These are phyloP conservation scores for Solanum virginianum DNA, from an alignment of 257 asterid genomes.

Conservation along the genomic window DNA sequence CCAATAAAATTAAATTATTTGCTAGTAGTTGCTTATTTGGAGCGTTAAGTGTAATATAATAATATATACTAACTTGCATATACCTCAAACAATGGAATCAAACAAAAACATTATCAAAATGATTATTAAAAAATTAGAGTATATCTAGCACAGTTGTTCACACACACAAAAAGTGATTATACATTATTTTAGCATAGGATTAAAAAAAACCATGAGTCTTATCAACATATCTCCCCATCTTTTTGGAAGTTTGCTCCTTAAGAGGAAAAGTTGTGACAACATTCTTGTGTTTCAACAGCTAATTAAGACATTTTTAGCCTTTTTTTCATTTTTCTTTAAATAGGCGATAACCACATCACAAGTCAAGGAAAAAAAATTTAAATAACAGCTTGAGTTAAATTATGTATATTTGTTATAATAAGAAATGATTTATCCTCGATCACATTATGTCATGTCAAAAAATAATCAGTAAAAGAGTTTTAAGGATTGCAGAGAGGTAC, in stretches of 20 bases:
- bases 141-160: background rate
- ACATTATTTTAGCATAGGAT: background rate
- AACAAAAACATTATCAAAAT: background rate
- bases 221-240: background rate
- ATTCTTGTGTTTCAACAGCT: background rate
- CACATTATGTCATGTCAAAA: background rate
- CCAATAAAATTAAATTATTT: background rate
- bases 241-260: background rate
- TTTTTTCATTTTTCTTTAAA: background rate
- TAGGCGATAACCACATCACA: background rate
- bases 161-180: background rate
- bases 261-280: background rate
- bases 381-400: background rate
- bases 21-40: background rate
- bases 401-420: background rate
- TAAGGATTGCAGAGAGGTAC: background rate
- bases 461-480: background rate
- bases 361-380: background rate
- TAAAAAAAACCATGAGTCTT: background rate
- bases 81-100: background rate
- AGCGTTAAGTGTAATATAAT: background rate
- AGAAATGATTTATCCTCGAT: background rate
- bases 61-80: background rate
- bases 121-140: background rate
- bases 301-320: background rate